Conservation (phyloP, 768 basidiomycete species). For the Dictyophora rubrovolvata region DNA sequence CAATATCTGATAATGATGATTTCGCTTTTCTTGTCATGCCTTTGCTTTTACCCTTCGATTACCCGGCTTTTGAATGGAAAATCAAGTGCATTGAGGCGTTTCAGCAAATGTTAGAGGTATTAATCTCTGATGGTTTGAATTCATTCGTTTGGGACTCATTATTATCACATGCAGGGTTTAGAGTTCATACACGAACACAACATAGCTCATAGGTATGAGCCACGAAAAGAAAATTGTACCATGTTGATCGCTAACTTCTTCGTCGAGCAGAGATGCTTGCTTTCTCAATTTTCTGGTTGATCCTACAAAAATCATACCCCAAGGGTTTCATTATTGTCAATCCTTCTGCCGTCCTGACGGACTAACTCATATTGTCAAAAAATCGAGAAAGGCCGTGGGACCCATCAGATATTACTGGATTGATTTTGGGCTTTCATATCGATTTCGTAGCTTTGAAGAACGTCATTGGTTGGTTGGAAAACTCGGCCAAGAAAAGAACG, state of each 20-base stretch:
- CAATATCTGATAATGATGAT: background rate
- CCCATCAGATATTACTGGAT: constrained; percentile 20
- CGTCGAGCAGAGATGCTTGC: constrained; percentile 11
- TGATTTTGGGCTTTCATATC: constrained; percentile 12
- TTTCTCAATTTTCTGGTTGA: constrained; percentile 14
- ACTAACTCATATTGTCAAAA: background rate
- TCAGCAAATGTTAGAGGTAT: background rate
- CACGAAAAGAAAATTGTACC: too few relatives aligned
- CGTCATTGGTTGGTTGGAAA: background rate
- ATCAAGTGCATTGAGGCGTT: constrained; percentile 4
- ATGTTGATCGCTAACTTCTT: too few relatives aligned
- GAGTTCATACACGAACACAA: background rate
- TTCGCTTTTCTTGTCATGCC: background rate
- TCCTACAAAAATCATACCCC: constrained; percentile 11
- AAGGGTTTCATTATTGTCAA: background rate
- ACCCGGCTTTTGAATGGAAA: constrained; percentile 18
- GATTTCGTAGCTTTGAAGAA: background rate
- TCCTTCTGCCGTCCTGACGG: background rate
- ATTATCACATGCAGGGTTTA: background rate
- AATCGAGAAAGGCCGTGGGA: constrained; percentile 12
- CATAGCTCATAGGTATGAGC: background rate
- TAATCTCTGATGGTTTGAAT: background rate
- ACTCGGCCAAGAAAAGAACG: too few relatives aligned
- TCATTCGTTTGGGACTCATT: too few relatives aligned
- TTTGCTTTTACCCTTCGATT: constrained; percentile 10